phyloP scores from a whole-genome alignment of 2,329 filamentous ascomycete genomes.

The Emergomyces pasteurianus region DNA sequence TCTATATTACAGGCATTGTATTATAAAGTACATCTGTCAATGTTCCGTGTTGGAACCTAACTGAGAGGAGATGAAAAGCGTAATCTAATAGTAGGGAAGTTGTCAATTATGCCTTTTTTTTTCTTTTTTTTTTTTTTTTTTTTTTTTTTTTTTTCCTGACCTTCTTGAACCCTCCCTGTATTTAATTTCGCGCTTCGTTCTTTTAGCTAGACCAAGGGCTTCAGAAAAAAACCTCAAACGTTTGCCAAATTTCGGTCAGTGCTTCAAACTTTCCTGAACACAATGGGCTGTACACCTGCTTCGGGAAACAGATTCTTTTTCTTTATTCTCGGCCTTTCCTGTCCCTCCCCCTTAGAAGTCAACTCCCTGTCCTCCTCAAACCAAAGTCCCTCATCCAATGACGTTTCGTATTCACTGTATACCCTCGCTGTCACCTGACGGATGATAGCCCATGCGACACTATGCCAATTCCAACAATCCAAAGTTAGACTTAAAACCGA shows the following conservation, averaged over 20 bases:
- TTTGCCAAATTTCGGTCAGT: not conserved
- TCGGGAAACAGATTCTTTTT: slow-evolving; percentile 9
- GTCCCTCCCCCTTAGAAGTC: not conserved
- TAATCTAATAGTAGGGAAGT: not conserved
- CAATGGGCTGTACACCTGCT: slow-evolving; percentile 6
- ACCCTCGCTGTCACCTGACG: slow-evolving; percentile 9
- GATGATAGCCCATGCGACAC: slow-evolving; percentile 11
- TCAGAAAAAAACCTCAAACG: not conserved
- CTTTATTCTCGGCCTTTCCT: slow-evolving; percentile 5
- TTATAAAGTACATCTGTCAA: not conserved
- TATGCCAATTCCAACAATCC: not conserved
- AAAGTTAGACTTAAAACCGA: not conserved
- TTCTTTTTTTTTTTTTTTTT: not conserved
- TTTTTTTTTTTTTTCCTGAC: not conserved
- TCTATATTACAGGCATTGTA: not conserved
- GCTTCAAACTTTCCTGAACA: slow-evolving; percentile 1
- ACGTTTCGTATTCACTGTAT: slow-evolving; percentile 9
- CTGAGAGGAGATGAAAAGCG: not conserved
- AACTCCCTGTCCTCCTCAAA: not conserved
- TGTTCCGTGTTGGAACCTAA: not conserved
- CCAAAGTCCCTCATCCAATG: slow-evolving; percentile 3
- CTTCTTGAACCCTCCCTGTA: not conserved
- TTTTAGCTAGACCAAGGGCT: not conserved
- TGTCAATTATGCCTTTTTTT: not conserved
- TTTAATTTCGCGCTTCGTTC: not conserved